A percentile compares a stretch with the other conserved stretches of the same genome.
phyloP scores from a whole-genome alignment of 2,329 filamentous ascomycete genomes.

The Paramyrothecium sp. region DNA sequence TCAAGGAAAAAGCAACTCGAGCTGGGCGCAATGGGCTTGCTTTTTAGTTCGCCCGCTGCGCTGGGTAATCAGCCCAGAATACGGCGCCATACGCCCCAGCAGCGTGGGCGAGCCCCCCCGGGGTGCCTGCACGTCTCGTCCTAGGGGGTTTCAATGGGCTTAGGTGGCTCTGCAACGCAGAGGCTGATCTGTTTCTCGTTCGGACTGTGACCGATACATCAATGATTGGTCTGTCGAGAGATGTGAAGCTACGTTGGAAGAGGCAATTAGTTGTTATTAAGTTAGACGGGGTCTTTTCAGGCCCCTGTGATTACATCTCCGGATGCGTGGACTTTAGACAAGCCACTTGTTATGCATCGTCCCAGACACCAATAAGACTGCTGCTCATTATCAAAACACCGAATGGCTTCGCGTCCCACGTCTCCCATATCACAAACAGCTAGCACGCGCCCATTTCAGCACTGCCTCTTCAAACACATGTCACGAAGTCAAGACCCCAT shows the following conservation, averaged over 20 bases:
- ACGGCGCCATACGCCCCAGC: not conserved
- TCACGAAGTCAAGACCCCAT: no score
- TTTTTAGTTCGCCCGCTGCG: not conserved
- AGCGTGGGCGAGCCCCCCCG: not conserved
- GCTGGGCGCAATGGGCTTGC: not conserved
- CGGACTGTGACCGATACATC: no score
- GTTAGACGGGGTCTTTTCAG: not conserved
- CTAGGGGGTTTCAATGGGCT: no score
- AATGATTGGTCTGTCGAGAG: not conserved
- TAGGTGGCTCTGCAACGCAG: no score
- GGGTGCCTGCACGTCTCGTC: no score
- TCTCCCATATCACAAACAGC: constrained; percentile 8
- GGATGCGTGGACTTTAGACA: no score
- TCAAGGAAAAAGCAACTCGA: no score
- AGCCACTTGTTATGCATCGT: not conserved
- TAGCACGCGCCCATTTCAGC: no score
- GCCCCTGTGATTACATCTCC: not conserved
- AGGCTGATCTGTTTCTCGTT: no score
- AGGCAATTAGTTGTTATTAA: not conserved
- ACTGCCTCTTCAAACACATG: no score
- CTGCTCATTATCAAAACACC: no score
- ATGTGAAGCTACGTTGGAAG: not conserved
- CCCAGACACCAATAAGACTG: no score
- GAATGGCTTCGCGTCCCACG: constrained; percentile 1
- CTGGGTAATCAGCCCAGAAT: not conserved